Base-by-base conservation (phyloP, 2,329 filamentous ascomycete genomes). In the Microsporum ferrugineum region DNA sequence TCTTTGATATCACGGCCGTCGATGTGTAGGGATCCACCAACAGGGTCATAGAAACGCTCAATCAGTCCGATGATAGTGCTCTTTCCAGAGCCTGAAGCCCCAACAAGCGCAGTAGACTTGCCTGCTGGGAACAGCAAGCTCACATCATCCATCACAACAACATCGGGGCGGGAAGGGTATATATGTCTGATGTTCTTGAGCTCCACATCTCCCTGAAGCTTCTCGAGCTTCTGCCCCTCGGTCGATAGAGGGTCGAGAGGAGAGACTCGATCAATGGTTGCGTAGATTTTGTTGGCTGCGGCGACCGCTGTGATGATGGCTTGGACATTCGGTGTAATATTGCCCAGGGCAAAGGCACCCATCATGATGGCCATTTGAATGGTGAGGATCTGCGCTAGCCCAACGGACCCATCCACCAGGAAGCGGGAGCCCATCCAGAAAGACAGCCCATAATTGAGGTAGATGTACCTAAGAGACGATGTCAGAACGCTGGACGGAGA, bases 311-410 rank as follows among this genome's bases (percentile, higher is more conserved):
- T 87, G 1, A 84, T 86, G 67, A 94, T 91, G 33, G 89, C 86
- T 71, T 90, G 87, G 2, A 86, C 72, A 66, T 92, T 88, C 1
- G 89, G 88, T 0, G 86, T 85, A 23, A 91, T 83, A 65, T 89
- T 90, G 51, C 88, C 88, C 7, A 95, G 77, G 53, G 88, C 87
- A 72, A 94, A 91, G 7, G 89, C 87, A 60, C 89, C 90, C 63
- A 94, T 89, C 81, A 94, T 89, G 67, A 91, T 83, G 27, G 88
- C 81, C 82, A 95, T 84, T 73, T 91, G 79, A 65, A 91, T 88
- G 34, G 84, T 92, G 10, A 95, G 72, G 27, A 94, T 80, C 36
- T 82, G 79, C 3, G 82, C 81, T 1, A 92, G 78, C 1, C 77
- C 72, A 5, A 87, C 79, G 3, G 83, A 79, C 7, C 82, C 82